Percentiles rank a stretch among this genome's conserved stretches.
Conservation (phyloP, 129 eudicot genomes). For the Flaveria trinervia region DNA sequence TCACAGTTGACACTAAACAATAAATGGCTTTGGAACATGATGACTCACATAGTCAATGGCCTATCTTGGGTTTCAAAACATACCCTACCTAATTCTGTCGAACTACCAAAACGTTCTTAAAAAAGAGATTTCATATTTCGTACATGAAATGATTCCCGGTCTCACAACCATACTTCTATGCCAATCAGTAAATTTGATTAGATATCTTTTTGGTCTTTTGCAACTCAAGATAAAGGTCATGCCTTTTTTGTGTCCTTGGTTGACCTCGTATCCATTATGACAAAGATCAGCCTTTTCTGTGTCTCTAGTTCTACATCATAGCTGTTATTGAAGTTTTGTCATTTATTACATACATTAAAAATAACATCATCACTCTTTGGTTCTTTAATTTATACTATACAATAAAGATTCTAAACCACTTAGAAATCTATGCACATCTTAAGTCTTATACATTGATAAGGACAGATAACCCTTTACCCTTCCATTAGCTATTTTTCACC, state of each 20-base stretch:
- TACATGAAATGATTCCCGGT: neutral
- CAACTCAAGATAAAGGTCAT: neutral
- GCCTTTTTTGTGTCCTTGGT: neutral
- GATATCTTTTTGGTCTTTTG: neutral
- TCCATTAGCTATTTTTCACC: too few species aligned
- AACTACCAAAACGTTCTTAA: neutral
- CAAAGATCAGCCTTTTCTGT: constrained; percentile 8
- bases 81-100: neutral
- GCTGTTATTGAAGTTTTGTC: constrained; percentile 6
- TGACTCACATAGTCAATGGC: constrained; percentile 1
- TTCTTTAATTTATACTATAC: neutral
- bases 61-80: constrained; percentile 6
- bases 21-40: constrained; percentile 14
- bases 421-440: neutral
- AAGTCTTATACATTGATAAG: neutral
- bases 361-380: neutral
- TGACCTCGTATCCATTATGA: neutral
- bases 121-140: neutral
- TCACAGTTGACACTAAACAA: constrained; percentile 14
- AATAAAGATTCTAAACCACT: neutral
- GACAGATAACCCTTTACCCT: neutral
- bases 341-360: neutral
- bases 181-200: neutral
- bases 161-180: neutral
- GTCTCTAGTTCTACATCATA: constrained; percentile 13